Evolutionary conservation across 768 basidiomycete genomes (phyloP), one percentile per base, ranked within the genome.

Genomic region (Lactarius akahatsu): DNA sequence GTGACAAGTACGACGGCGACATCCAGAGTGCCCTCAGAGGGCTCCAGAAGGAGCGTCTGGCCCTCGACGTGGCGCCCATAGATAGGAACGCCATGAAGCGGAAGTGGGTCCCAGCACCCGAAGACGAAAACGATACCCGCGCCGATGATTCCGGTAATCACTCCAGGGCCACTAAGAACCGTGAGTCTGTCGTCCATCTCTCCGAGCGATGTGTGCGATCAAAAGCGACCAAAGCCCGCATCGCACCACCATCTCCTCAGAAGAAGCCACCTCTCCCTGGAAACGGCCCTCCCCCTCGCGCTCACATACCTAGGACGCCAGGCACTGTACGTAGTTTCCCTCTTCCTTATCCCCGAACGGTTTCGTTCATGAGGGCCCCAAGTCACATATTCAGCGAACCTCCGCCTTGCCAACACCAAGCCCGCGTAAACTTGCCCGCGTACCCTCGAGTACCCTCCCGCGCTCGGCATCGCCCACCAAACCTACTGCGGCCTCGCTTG

Each of bases 1-100:
- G 86, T 20, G 84, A 85, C 66, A 90, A 89, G 73, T 92, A 92
- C 76, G 80, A 87, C 61, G 91, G 89, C 3, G 87, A 91, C 71
- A 78, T 91, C 30, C 89, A 91, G 72, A 84, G 83, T 10, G 89
- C 88, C 47, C 76, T 91, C 66, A 81, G 86, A 65, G 90, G 87
- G 2, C 75, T 88, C 58, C 88, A 89, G 76, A 86, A 82, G 72
- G 88, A 89, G 66, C 80, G 81, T 63, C 77, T 91, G 64, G 79
- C 78, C n/a, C 68, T 72, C 59, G 83, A 80, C 26, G 82, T 81
- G 59, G 82, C 80, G 7, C 79, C 79, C 66, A 85, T 90, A 61
- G 88, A 91, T 69, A 82, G 83, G 70, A 85, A 80, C 62, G 86
- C 86, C 63, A 81, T 88, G 66, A 93, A 92, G 75, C 78, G 91